Base-by-base conservation (phyloP, 805 yeast species). In the Candida endomychidarum region DNA sequence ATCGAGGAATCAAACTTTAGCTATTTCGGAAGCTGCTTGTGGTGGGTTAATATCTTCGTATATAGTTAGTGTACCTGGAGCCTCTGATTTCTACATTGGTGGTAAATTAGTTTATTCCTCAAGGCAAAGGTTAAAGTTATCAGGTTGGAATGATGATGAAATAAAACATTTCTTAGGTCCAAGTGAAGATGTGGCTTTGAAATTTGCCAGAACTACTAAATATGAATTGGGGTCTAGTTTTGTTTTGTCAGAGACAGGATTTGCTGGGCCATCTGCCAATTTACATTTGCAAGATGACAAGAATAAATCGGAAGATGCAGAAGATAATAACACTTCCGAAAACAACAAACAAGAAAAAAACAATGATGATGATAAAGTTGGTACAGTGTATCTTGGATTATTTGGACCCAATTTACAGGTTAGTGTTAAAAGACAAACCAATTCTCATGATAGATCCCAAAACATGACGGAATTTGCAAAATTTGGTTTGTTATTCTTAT, bases 21-120 rank as follows among this genome's bases (percentile, higher is more conserved):
- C 95, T 0, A 83, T 85, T 1, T 80, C 90, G 5, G 96, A 87
- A 53, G 89, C 90, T 2, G 95, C 96, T 0, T 87, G 96, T 58
- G 96, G 96, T 7, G 96, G 96, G 0, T 70, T 87, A 11, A 64
- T 87, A 6, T 81, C 93, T 3, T 86, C 95, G 1, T 86, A 85
- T 52, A 58, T 87, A 15, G 88, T 88, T 5, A 77, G 91, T 1
- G 79, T 85, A 3, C 90, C 95, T 0, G 96, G 96, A 3, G 96
- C 96, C 0, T 83, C 93, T 8, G 65, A 72, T 43, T 88, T 84
- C 62, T 87, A 83, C 52, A 84, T 85, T 43, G 96, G 96, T 14
- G 90, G 95, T 0, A 81, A 90, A 10, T 63, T 87, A 40, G 83
- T 88, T 2, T 87, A 87, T 58, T 81, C 91, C 44, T 65, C 88